Conservation (phyloP, 1,139 yeast genomes). For the Cylindricascospora bacillispora region DNA sequence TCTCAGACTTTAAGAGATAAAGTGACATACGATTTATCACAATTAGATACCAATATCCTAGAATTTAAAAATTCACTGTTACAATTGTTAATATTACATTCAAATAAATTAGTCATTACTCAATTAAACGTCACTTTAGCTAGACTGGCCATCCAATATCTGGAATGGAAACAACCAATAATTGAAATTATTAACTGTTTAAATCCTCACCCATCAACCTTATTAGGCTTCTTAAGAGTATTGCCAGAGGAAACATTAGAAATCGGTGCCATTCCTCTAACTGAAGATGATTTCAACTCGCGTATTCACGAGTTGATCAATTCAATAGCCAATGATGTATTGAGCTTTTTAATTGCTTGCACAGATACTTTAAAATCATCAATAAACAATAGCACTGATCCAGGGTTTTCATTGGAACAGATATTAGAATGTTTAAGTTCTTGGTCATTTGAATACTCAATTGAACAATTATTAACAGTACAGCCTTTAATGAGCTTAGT, state of each 20-base stretch:
- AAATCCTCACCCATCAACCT: slow-evolving; percentile 29
- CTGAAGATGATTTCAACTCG: slow-evolving; percentile 64
- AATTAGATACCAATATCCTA: slow-evolving; percentile 56
- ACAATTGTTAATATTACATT: slow-evolving; percentile 25
- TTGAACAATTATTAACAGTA: slow-evolving; percentile 50
- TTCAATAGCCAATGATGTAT: slow-evolving; percentile 56
- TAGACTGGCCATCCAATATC: slow-evolving; percentile 64
- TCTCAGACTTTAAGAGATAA: slow-evolving; percentile 85
- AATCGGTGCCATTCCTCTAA: slow-evolving; percentile 61
- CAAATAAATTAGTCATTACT: slow-evolving; percentile 49
- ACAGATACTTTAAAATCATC: slow-evolving; percentile 29
- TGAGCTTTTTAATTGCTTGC: slow-evolving; percentile 43
- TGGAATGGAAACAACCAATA: slow-evolving; percentile 61
- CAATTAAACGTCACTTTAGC: slow-evolving; percentile 76
- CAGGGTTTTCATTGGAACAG: slow-evolving; percentile 14
- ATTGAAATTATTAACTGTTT: slow-evolving; percentile 42
- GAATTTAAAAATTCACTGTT: slow-evolving; percentile 32
- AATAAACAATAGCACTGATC: slow-evolving; percentile 17
- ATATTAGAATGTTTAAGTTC: slow-evolving; percentile 70
- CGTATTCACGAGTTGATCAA: slow-evolving; percentile 54
- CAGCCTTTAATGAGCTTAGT: slow-evolving; percentile 53
- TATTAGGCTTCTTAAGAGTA: slow-evolving; percentile 70
- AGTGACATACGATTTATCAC: slow-evolving; percentile 71
- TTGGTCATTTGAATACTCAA: slow-evolving; percentile 81
- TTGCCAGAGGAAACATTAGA: slow-evolving; percentile 86